Percentiles rank a stretch among this genome's conserved stretches.
Conservation (phyloP, 768 basidiomycete species). For the Chalciporus piperatus region DNA sequence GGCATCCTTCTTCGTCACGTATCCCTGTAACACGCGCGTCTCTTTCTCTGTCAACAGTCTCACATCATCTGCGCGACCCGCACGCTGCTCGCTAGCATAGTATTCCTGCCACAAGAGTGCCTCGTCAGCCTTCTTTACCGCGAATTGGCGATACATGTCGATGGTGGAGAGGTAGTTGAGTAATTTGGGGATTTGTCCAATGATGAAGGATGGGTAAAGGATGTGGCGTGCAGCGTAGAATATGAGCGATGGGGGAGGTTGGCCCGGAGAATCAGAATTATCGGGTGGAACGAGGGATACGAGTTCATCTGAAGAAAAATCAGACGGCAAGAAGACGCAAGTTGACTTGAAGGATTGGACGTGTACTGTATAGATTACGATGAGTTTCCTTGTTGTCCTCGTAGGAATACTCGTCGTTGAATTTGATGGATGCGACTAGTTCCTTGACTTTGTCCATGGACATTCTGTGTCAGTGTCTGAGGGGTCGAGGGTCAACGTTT, state of each 20-base stretch:
- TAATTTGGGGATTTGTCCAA: slow-evolving; percentile 32
- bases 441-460: too few species aligned
- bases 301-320: slow-evolving; percentile 8
- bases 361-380: slow-evolving; percentile 14
- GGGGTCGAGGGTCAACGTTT: too few species aligned
- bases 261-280: not conserved
- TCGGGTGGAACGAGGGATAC: not conserved
- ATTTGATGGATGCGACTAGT: too few species aligned
- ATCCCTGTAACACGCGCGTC: slow-evolving; percentile 6
- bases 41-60: slow-evolving; percentile 21
- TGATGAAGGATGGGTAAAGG: slow-evolving; percentile 25
- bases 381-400: slow-evolving; percentile 9
- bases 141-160: slow-evolving; percentile 23
- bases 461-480: too few species aligned
- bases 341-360: not conserved
- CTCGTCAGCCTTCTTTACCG: slow-evolving; percentile 13
- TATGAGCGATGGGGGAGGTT: slow-evolving; percentile 15
- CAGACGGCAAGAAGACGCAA: too few species aligned
- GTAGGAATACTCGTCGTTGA: not conserved
- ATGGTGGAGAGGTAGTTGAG: slow-evolving; percentile 22
- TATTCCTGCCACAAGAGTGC: slow-evolving; percentile 27
- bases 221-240: slow-evolving; percentile 31
- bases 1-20: slow-evolving; percentile 8
- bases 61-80: slow-evolving; percentile 7
- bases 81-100: slow-evolving; percentile 10